A percentile compares a stretch with the other conserved stretches of the same genome.
Conservation (phyloP, 2,329 filamentous ascomycete genomes). For the Berkeleyomyces rouxiae region DNA sequence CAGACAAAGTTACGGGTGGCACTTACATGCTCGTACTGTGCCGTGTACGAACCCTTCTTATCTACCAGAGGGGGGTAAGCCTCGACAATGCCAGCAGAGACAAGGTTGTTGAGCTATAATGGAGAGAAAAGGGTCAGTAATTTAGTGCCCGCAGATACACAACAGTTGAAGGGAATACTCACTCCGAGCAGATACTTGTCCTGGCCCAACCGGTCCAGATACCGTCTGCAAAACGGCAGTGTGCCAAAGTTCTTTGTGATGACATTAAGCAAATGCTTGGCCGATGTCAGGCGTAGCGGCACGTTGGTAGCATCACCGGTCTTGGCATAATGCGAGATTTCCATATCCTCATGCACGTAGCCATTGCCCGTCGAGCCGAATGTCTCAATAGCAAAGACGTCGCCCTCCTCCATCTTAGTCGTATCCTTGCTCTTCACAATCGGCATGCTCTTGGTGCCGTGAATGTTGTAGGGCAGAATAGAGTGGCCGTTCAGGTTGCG, state of each 20-base stretch:
- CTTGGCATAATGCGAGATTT: conserved; percentile 68
- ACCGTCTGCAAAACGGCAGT: conserved; percentile 66
- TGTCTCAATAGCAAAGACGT: conserved; percentile 69
- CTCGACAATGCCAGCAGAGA: conserved; percentile 63
- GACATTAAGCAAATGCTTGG: conserved; percentile 60
- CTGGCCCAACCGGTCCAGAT: conserved; percentile 71
- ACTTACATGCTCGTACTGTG: conserved; percentile 76
- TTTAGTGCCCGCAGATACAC: background rate
- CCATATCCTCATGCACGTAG: conserved; percentile 59
- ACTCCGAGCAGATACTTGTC: conserved; percentile 77
- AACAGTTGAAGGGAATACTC: conserved; percentile 24
- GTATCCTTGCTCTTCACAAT: conserved; percentile 62
- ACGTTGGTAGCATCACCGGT: conserved; percentile 43
- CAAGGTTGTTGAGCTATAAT: conserved; percentile 57
- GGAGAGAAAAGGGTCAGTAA: background rate
- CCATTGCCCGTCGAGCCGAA: conserved; percentile 69
- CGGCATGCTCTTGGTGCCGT: conserved; percentile 64
- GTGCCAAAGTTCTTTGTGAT: conserved; percentile 88
- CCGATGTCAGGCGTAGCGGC: conserved; percentile 50
- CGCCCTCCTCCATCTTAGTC: conserved; percentile 75
- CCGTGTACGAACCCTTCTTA: conserved; percentile 74
- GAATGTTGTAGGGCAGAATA: conserved; percentile 60
- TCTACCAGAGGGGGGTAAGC: conserved; percentile 70
- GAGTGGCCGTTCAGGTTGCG: conserved; percentile 61
- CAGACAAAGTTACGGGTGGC: background rate